Base-by-base conservation (phyloP, 1,284 basidiomycete species). In the Chalciporus sp. region DNA sequence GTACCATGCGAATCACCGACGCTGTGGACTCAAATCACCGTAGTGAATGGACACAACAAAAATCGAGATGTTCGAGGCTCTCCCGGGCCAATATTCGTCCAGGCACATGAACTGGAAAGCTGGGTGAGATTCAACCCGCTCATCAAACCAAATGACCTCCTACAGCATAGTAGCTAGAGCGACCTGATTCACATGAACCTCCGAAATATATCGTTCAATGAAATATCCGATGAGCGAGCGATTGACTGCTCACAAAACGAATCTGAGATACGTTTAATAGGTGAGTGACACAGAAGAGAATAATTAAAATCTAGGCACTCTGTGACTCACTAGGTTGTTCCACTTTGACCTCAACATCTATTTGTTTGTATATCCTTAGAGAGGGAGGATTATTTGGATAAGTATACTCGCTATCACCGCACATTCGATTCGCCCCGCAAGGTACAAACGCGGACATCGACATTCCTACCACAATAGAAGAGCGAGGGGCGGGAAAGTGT, bases 1-100 rank as follows among this genome's bases (percentile, higher is more conserved):
- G 52, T 42, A 54, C 41, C 49, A 53, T 59, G 64, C 53, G 67
- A 64, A 65, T 65, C 67, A 63, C 63, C 61, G 54, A 59, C 40
- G 49, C 48, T 26, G 42, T 49, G 52, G 49, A 40, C 48, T 50
- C 52, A 64, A 62, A 37, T 66, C 56, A 56, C 67, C 65, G 67
- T 60, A 47, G 19, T 48, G 27, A 39, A 41, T 52, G 39, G 48
- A 41, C 55, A 44, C 61, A 28, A 44, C 39, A 50, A 47, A 63
- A 52, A 54, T 51, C 20, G 42, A 40, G 46, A 49, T 17, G 47
- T 49, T 51, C 28, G 50, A 56, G 53, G 52, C 52, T 47, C 37
- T 51, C 31, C 35, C 42, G 26, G 16, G 37, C 47, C 35, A 41
- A 2, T 17, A 37, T 26, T 50, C 44, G 40, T 45, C 44, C 46